phyloP scores from a whole-genome alignment of 73 alveolate genomes.

The Paramecium sonneborni region DNA sequence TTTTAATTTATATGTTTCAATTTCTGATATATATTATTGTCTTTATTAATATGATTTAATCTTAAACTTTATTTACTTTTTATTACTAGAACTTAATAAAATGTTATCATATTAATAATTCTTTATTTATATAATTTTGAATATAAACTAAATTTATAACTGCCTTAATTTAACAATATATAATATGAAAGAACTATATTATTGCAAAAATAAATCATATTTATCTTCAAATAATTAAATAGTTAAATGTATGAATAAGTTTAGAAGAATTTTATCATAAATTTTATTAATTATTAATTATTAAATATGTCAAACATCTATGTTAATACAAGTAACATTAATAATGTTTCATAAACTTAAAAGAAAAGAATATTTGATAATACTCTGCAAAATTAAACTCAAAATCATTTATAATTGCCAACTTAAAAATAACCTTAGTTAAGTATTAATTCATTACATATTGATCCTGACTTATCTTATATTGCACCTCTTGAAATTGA shows the following conservation, averaged over 20 bases:
- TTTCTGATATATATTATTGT: background rate
- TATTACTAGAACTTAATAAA: too few relatives aligned
- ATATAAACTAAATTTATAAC: too few relatives aligned
- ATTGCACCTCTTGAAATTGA: background rate
- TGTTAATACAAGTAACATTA: background rate
- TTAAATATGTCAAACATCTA: background rate
- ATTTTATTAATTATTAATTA: background rate
- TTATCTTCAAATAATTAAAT: too few relatives aligned
- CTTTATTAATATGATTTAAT: too few relatives aligned
- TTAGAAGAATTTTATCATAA: background rate
- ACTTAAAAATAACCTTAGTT: background rate
- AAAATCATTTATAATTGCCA: background rate
- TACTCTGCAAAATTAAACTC: background rate
- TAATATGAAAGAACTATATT: too few relatives aligned
- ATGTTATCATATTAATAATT: too few relatives aligned
- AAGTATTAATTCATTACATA: background rate
- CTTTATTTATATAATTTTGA: too few relatives aligned
- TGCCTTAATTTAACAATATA: too few relatives aligned
- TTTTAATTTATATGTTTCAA: background rate
- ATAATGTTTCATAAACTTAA: background rate
- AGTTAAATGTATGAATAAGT: background rate
- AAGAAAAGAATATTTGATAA: background rate
- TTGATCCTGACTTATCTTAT: background rate
- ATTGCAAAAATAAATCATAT: too few relatives aligned
- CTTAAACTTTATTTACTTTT: too few relatives aligned